Base-by-base conservation (phyloP, 108 stramenopile species). In the Pseudonitzschia multiseries region DNA sequence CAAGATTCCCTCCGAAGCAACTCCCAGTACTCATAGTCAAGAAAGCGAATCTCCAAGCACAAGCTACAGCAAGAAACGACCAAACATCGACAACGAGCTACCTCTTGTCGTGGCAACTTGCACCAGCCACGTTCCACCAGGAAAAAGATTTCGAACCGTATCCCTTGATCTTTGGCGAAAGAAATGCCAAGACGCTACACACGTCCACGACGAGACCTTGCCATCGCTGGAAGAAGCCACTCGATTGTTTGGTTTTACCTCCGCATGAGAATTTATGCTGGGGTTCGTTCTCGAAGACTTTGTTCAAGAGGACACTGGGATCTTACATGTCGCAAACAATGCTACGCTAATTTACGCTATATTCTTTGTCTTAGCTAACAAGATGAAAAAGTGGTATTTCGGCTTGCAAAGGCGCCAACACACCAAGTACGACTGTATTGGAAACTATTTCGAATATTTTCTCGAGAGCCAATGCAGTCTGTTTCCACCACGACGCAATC, bases 161-260 rank as follows among this genome's bases (percentile, higher is more conserved):
- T 80, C 79, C 29, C n/a, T 78, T 8, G 74, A 80, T 20, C 44
- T 79, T 0, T 88, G 84, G 84, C 33, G 71, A 40, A 72, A 78
- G 17, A 80, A 84, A 20, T 88, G 87, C 62, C 57, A 62, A 33
- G 56, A 77, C 14, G 87, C 87, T 31, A 14, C 46, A 0, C 51
- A 83, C 76, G 46, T 59, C 29, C 65, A 85, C 56, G 56, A 80
- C 53, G 83, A 88, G 13, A 67, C 64, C 46, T 82, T 94, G 10
- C 93, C 93, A 5, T 87, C 83, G 33, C 54, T 94, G 62, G 93
- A 94, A 67, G 93, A 94, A 76, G 93, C 93, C 48, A 78, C 85
- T 13, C 69, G 65, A 18, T 81, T 94, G 68, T 94, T 94, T 84
- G 93, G 93, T n/a, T 94, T 63, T 59, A 68, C 61, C 18, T 40